These are phyloP conservation scores for Rhododendron mucronatum DNA, from an alignment of 148 eudicot genomes.

Conservation along the genomic window DNA sequence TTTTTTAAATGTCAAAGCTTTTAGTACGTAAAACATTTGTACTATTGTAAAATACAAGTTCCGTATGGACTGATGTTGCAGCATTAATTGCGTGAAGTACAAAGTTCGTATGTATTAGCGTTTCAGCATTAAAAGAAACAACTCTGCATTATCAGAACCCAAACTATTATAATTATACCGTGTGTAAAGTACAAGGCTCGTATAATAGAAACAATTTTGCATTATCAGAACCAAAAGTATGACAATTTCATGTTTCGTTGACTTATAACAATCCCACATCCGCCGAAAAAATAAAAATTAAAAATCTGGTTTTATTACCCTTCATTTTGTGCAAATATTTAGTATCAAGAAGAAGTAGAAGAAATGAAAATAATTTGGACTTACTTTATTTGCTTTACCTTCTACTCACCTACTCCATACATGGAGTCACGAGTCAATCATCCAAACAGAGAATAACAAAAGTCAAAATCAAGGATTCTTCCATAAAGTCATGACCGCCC, in stretches of 20 bases:
- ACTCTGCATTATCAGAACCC: no score
- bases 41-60: neutral
- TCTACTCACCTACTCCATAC: neutral
- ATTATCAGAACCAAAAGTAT: no score
- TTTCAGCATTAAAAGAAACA: no score
- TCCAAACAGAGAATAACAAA: neutral
- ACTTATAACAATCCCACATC: neutral
- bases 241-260: no score
- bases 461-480: neutral
- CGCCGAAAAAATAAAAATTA: no score
- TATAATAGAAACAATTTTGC: no score
- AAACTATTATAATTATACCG: no score
- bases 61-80: neutral
- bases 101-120: no score
- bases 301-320: neutral
- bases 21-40: neutral
- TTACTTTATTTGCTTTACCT: neutral
- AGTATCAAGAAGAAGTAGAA: neutral
- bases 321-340: neutral
- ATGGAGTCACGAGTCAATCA: neutral
- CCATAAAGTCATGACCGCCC: neutral
- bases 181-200: no score
- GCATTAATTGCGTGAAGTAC: no score
- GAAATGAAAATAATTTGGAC: neutral
- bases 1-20: neutral